Evolutionary conservation across 208 protist species (phyloP).

Genomic region (Trypanosoma grayi): DNA sequence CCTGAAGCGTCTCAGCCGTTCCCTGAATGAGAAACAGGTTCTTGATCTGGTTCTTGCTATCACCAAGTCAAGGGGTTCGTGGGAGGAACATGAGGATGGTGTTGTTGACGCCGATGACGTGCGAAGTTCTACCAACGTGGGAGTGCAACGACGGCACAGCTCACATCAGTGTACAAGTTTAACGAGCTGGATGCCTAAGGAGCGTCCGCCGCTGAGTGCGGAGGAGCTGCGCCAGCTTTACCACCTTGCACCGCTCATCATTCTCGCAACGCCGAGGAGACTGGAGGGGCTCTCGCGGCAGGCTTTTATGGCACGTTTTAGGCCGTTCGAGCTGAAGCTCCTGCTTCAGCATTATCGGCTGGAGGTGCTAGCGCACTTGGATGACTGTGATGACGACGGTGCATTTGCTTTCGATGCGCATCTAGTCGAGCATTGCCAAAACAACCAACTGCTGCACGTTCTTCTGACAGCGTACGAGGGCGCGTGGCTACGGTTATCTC

Average conservation of each 20-base stretch:
- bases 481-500: not conserved
- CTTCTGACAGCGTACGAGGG: constrained; percentile 21
- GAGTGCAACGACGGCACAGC: not conserved
- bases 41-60: constrained; percentile 21
- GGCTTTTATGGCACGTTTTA: constrained; percentile 36
- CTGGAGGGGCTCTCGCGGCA: constrained; percentile 40
- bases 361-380: constrained; percentile 27
- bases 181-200: constrained; percentile 1
- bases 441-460: constrained; percentile 34
- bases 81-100: not conserved
- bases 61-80: not conserved
- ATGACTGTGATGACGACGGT: not conserved
- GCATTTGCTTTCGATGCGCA: constrained; percentile 10
- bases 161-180: not conserved
- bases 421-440: constrained; percentile 34
- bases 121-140: not conserved
- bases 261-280: constrained; percentile 39
- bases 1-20: constrained; percentile 18
- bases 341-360: constrained; percentile 39
- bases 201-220: constrained; percentile 17
- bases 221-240: constrained; percentile 38
- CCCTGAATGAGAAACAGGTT: constrained; percentile 19
- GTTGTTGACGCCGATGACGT: not conserved
- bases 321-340: constrained; percentile 47
- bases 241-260: constrained; percentile 41